A percentile compares a stretch with the other conserved stretches of the same genome.
These are phyloP conservation scores for Mycena maculata DNA, from an alignment of 768 basidiomycete species.

Conservation along the genomic window DNA sequence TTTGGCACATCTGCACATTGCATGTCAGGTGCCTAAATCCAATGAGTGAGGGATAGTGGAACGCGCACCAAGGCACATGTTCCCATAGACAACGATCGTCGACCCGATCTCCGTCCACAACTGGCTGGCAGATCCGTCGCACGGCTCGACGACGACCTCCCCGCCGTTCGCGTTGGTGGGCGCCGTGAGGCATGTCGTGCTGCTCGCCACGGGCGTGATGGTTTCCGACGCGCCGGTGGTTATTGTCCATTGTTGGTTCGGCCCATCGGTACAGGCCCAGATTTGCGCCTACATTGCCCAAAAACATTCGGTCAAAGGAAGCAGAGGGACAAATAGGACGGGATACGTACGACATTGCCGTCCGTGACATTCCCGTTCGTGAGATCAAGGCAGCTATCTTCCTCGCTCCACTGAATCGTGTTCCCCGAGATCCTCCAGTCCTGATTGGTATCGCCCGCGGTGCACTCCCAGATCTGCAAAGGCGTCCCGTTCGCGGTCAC, in stretches of 20 bases:
- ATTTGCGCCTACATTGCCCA: constrained; percentile 14
- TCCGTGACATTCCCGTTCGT: constrained; percentile 33
- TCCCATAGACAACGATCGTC: too few species aligned
- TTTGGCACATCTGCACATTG: constrained; percentile 33
- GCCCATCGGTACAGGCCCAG: constrained; percentile 10
- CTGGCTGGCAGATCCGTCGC: constrained; percentile 36
- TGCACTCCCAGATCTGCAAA: constrained; percentile 30
- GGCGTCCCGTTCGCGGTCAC: too few species aligned
- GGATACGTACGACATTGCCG: constrained; percentile 20
- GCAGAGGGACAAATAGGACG: not conserved
- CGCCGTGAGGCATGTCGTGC: constrained; percentile 5
- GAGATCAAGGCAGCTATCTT: constrained; percentile 38
- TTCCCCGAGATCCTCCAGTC: constrained; percentile 36
- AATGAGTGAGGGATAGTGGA: not conserved
- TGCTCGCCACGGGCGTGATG: constrained; percentile 4
- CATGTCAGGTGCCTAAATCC: constrained; percentile 3
- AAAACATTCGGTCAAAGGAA: not conserved
- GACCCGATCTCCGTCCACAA: constrained; percentile 33
- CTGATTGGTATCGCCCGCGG: constrained; percentile 34
- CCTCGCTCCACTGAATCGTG: constrained; percentile 29
- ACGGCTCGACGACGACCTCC: constrained; percentile 32
- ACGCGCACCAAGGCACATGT: too few species aligned
- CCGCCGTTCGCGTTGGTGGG: constrained; percentile 36
- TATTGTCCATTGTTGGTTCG: constrained; percentile 13
- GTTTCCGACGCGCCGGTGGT: constrained; percentile 17